These are phyloP conservation scores for Lepidium sativum DNA, from an alignment of 345 rosid genomes.

Conservation along the genomic window DNA sequence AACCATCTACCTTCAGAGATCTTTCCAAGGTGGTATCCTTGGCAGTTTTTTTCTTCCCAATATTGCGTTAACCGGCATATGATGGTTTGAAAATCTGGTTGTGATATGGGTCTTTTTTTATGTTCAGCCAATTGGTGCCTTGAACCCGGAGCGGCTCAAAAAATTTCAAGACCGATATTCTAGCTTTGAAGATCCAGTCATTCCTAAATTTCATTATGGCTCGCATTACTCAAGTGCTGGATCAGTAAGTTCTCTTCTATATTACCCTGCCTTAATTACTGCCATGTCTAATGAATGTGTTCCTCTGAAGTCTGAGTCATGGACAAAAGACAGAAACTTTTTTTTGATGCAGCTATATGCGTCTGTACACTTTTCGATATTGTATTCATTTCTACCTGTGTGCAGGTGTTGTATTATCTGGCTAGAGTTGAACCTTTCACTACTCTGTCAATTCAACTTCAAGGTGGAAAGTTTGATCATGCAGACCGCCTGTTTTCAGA, in stretches of 20 bases:
- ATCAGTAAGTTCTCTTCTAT: constrained; percentile 51
- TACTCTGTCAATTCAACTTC: constrained; percentile 89
- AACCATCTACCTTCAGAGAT: constrained; percentile 85
- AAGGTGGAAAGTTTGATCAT: constrained; percentile 99
- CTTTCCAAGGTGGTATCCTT: constrained; percentile 71
- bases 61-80: not conserved
- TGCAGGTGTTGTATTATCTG: constrained; percentile 90
- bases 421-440: constrained; percentile 93
- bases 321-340: not conserved
- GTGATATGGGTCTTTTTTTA: constrained; percentile 14
- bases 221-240: constrained; percentile 99
- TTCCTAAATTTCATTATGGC: constrained; percentile 97
- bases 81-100: constrained; percentile 14
- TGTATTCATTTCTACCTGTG: constrained; percentile 18
- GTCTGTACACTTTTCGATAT: not conserved
- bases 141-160: constrained; percentile 70
- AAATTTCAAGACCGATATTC: constrained; percentile 94
- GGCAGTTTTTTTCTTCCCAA: constrained; percentile 27
- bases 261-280: constrained; percentile 3
- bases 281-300: not conserved
- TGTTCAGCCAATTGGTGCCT: constrained; percentile 94
- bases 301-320: constrained; percentile 9
- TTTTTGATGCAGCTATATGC: constrained; percentile 6
- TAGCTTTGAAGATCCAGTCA: constrained; percentile 93
- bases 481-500: constrained; percentile 97